phyloP scores from a whole-genome alignment of 495 filamentous ascomycete genomes.

The Pseudevernia furfuracea region DNA sequence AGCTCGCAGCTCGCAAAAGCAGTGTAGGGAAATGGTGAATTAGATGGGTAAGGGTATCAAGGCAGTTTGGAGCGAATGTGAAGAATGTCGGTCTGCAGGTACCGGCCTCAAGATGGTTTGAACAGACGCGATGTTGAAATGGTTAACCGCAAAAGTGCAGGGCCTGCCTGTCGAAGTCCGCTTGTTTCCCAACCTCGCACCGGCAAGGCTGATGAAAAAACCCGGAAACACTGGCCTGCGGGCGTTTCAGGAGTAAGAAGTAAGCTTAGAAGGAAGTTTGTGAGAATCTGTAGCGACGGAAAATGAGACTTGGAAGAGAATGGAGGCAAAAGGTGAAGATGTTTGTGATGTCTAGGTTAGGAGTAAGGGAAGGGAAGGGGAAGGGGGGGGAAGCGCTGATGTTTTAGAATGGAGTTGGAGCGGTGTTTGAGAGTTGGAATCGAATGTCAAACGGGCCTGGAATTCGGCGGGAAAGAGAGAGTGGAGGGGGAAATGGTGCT shows the following conservation, averaged over 20 bases:
- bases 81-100: not conserved
- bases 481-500: not conserved
- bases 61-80: constrained; percentile 13
- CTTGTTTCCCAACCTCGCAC: constrained; percentile 16
- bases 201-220: constrained; percentile 7
- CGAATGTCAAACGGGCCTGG: constrained; percentile 11
- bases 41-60: not conserved
- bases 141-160: constrained; percentile 9
- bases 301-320: constrained; percentile 13
- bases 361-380: not conserved
- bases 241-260: constrained; percentile 13
- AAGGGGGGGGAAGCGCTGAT: constrained; percentile 14
- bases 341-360: constrained; percentile 2
- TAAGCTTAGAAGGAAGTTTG: constrained; percentile 6
- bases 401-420: constrained; percentile 13
- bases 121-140: not conserved
- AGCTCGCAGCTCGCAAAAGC: constrained; percentile 1
- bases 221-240: not conserved
- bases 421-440: constrained; percentile 12
- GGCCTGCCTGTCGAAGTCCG: constrained; percentile 16
- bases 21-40: not conserved
- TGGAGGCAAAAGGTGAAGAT: constrained; percentile 1
- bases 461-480: not conserved
- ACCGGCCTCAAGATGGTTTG: constrained; percentile 13
- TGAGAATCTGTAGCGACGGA: constrained; percentile 19